Evolutionary conservation across 345 rosid species (phyloP).

Genomic region (Stellera chamaejasme): DNA sequence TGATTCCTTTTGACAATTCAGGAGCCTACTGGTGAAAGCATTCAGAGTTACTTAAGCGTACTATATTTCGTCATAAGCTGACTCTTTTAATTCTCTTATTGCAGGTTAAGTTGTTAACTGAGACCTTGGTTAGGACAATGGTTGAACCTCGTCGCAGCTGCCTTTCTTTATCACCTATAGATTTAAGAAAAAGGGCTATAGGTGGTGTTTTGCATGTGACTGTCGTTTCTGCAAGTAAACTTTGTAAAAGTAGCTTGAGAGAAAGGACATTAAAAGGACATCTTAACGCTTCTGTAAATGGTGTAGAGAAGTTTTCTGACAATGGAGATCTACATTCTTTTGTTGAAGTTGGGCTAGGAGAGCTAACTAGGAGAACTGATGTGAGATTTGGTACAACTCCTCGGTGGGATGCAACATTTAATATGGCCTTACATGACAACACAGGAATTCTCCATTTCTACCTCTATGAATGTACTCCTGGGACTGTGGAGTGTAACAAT

Average conservation of each 20-base stretch:
- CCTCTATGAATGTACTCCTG: conserved; percentile 59
- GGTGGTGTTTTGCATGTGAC: conserved; percentile 74
- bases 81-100: conserved; percentile 3
- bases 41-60: neutral
- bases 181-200: conserved; percentile 77
- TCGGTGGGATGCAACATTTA: conserved; percentile 72
- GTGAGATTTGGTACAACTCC: conserved; percentile 61
- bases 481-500: conserved; percentile 54
- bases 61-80: neutral
- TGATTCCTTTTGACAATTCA: neutral
- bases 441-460: conserved; percentile 62
- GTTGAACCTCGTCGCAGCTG: conserved; percentile 90
- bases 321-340: conserved; percentile 65
- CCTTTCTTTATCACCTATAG: conserved; percentile 58
- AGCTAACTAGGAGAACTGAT: conserved; percentile 67
- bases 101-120: conserved; percentile 75
- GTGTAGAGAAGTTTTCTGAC: conserved; percentile 28
- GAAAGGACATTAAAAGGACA: conserved; percentile 62
- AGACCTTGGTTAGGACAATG: conserved; percentile 82
- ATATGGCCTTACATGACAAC: conserved; percentile 84
- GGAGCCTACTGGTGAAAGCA: neutral
- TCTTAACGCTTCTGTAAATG: conserved; percentile 20
- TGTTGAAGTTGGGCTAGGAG: conserved; percentile 87
- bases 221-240: conserved; percentile 63
- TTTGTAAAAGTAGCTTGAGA: conserved; percentile 39